These are phyloP conservation scores for Aspergillus viridinutans DNA, from an alignment of 2,329 filamentous ascomycete genomes.

Conservation along the genomic window DNA sequence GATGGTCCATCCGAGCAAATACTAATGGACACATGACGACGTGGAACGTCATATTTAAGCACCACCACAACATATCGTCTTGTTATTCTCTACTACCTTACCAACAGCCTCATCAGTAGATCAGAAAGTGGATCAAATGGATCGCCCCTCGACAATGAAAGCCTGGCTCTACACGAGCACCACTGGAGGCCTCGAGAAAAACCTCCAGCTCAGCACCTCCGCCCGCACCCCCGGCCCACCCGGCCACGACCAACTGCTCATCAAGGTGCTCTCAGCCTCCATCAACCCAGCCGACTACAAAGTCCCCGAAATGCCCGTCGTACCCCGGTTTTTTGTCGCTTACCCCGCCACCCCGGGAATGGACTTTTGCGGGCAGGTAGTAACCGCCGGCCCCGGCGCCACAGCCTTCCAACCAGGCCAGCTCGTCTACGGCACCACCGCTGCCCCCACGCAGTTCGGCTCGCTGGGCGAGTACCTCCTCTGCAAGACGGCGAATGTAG, in stretches of 20 bases:
- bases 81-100: too few species aligned
- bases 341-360: constrained; percentile 47
- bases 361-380: constrained; percentile 48
- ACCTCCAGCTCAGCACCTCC: constrained; percentile 45
- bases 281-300: constrained; percentile 66
- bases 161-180: constrained; percentile 55
- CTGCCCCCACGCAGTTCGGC: constrained; percentile 34
- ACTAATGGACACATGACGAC: too few species aligned
- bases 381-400: constrained; percentile 30
- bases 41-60: too few species aligned
- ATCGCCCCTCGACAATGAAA: constrained; percentile 45
- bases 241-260: constrained; percentile 47
- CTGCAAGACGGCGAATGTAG: constrained; percentile 28
- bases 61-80: too few species aligned
- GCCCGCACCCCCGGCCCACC: constrained; percentile 41
- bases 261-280: constrained; percentile 51
- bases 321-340: constrained; percentile 38
- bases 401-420: constrained; percentile 37
- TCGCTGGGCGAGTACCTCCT: constrained; percentile 44
- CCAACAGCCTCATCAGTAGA: too few species aligned
- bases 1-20: too few species aligned
- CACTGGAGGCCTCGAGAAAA: constrained; percentile 49
- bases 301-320: constrained; percentile 48
- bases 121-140: too few species aligned
- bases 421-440: constrained; percentile 44